Conservation (phyloP, 768 basidiomycete genomes). For the Suillus subaureus region DNA sequence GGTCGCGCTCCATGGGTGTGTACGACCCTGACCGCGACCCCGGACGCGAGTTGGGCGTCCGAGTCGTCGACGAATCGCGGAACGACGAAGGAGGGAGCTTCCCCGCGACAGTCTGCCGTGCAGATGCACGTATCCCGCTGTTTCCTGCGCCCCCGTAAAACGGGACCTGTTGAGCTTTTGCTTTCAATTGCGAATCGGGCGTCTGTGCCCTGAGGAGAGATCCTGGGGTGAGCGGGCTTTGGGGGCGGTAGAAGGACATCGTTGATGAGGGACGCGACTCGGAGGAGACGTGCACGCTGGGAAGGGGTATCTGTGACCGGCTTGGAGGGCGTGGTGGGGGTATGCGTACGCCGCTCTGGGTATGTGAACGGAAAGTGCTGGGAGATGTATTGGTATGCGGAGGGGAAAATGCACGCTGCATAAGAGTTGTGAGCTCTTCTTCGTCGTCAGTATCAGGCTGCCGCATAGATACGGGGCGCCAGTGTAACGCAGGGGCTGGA, state of each 20-base stretch:
- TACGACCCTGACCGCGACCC: slow-evolving; percentile 65
- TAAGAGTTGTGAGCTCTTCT: slow-evolving; percentile 42
- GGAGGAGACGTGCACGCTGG: slow-evolving; percentile 67
- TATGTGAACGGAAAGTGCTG: slow-evolving; percentile 37
- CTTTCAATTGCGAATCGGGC: slow-evolving; percentile 62
- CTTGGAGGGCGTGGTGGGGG: slow-evolving; percentile 78
- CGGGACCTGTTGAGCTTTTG: slow-evolving; percentile 61
- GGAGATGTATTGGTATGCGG: slow-evolving; percentile 53
- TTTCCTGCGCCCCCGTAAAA: slow-evolving; percentile 46
- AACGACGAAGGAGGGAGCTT: slow-evolving; percentile 78
- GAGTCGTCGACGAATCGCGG: slow-evolving; percentile 56
- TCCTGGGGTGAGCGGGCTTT: slow-evolving; percentile 49
- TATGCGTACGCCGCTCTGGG: slow-evolving; percentile 42
- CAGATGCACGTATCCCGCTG: slow-evolving; percentile 35
- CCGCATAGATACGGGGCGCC: slow-evolving; percentile 50
- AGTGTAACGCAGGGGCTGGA: slow-evolving; percentile 58
- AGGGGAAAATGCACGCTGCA: slow-evolving; percentile 64
- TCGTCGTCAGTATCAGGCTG: slow-evolving; percentile 49
- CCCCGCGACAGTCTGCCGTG: slow-evolving; percentile 35
- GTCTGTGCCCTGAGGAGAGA: slow-evolving; percentile 61
- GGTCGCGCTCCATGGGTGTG: slow-evolving; percentile 59
- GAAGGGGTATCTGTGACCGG: slow-evolving; percentile 82
- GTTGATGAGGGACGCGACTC: slow-evolving; percentile 72
- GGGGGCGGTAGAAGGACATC: slow-evolving; percentile 66
- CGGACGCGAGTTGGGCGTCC: slow-evolving; percentile 60